Percentiles rank a stretch among this genome's conserved stretches.
Conservation (phyloP, 176 grass and related monocot genomes). For the Hordeum marinum region DNA sequence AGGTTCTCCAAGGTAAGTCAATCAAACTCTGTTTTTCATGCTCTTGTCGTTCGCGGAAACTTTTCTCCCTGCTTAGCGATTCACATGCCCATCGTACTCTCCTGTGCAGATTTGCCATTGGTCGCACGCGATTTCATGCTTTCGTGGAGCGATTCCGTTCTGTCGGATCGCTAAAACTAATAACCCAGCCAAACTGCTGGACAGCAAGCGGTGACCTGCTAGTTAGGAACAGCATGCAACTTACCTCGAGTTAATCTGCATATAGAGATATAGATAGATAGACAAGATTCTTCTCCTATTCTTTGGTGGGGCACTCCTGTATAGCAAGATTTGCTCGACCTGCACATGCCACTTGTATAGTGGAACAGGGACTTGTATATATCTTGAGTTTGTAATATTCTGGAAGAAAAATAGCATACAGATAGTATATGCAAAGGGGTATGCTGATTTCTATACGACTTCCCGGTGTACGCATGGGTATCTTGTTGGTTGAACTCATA, state of each 20-base stretch:
- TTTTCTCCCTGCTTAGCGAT: not conserved
- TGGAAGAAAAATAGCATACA: not conserved
- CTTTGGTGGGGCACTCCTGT: conserved; percentile 1
- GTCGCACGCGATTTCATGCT: conserved; percentile 85
- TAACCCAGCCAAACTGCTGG: conserved; percentile 5
- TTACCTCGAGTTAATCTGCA: conserved; percentile 6
- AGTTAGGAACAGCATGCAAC: not conserved
- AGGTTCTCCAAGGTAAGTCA: conserved; percentile 73
- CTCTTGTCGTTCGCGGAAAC: not conserved
- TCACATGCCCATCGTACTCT: not conserved
- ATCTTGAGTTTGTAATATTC: conserved; percentile 28
- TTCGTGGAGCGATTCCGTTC: conserved; percentile 78
- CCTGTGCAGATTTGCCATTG: conserved; percentile 71
- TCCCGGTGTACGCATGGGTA: not conserved
- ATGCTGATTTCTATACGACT: not conserved
- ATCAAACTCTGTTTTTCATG: not conserved
- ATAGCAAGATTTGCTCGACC: conserved; percentile 1
- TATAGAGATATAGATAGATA: conserved; percentile 13
- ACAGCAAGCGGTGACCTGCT: conserved; percentile 2
- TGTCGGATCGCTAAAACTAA: conserved; percentile 68
- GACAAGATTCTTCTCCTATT: not conserved
- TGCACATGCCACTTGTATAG: conserved; percentile 15
- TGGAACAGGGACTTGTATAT: conserved; percentile 24
- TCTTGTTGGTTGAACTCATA: not conserved
- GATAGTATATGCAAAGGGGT: not conserved